Evolutionary conservation across 2,329 filamentous ascomycete genomes (phyloP).

Genomic region (Leptoxyphium fumago): DNA sequence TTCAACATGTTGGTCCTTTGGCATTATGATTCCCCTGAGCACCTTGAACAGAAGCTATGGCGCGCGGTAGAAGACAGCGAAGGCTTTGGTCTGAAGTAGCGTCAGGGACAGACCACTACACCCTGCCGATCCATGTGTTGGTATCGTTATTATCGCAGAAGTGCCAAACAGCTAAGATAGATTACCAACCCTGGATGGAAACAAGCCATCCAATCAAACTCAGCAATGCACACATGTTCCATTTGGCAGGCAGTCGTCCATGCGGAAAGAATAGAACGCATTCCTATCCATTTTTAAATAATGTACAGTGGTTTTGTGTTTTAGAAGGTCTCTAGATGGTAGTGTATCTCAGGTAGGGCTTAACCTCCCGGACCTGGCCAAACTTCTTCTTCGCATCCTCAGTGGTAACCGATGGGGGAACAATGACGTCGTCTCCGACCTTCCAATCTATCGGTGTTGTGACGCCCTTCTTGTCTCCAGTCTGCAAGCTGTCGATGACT

Average conservation of each 20-base stretch:
- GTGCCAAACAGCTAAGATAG: no score
- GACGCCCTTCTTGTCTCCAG: conserved; percentile 67
- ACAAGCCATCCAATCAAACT: no score
- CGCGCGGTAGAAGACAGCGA: conserved; percentile 78
- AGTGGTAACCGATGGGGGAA: conserved; percentile 68
- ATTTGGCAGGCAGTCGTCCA: no score
- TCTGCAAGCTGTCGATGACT: conserved; percentile 44
- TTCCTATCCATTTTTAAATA: no score
- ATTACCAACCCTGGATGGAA: no score
- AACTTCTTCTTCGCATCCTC: conserved; percentile 81
- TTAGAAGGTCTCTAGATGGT: conserved; percentile 14
- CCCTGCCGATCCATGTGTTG: no score
- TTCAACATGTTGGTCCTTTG: conserved; percentile 76
- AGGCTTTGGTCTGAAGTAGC: conserved; percentile 72
- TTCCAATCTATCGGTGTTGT: conserved; percentile 69
- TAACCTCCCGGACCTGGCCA: conserved; percentile 51
- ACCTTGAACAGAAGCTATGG: conserved; percentile 62
- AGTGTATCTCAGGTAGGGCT: conserved; percentile 61
- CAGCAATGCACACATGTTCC: no score
- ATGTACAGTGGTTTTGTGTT: no score
- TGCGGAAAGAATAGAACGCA: no score
- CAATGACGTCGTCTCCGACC: conserved; percentile 80
- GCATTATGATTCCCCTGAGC: conserved; percentile 51
- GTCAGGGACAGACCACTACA: no score
- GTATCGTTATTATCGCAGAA: no score